Base-by-base conservation (phyloP, 805 yeast species). In the Yamadazyma ubonensis region DNA sequence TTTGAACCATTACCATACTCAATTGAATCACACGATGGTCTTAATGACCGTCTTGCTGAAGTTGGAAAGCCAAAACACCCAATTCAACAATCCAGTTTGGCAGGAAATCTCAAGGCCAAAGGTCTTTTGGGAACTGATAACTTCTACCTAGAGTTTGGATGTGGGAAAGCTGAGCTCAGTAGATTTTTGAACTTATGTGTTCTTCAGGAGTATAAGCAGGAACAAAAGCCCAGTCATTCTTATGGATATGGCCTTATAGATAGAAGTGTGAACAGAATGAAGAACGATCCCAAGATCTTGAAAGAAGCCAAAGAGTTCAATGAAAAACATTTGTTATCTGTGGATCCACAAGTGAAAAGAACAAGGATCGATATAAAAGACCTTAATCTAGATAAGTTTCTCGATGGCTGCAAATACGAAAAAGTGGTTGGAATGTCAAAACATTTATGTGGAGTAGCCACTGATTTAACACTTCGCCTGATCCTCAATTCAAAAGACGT, bases 381-480 rank as follows among this genome's bases (percentile, higher is more conserved):
- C 52, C 57, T 89, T 26, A 55, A 69, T 29, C 58, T 86, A 5
- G 78, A 71, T 36, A 54, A 65, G 16, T 68, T 79, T 12, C 22
- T 47, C 2, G 22, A 39, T 9, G 43, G 35, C 9, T 33, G 36
- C 29, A 31, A 46, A 3, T 53, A 52, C 7, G 38, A 41, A 2
- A 48, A 45, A 2, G 55, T 71, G 28, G 81, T 83, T 6, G 87
- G 81, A 1, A 77, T 89, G 2, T 88, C 96, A 4, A 89, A 89
- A 58, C 97, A 89, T 63, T 63, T 90, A 25, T 89, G 97, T 62
- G 97, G 97, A 4, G 95, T 85, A 3, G 97, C 97, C 1, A 90
- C 96, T 0, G 97, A 89, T 57, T 65, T 89, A 36, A 84, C 96
- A 0, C 59, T 90, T 18, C 70, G 79, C 49, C 83, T 88, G 61